Evolutionary conservation across 352 stramenopile species (phyloP), one percentile per base, ranked within the genome.

Genomic region (Pythium vanterpoolii): DNA sequence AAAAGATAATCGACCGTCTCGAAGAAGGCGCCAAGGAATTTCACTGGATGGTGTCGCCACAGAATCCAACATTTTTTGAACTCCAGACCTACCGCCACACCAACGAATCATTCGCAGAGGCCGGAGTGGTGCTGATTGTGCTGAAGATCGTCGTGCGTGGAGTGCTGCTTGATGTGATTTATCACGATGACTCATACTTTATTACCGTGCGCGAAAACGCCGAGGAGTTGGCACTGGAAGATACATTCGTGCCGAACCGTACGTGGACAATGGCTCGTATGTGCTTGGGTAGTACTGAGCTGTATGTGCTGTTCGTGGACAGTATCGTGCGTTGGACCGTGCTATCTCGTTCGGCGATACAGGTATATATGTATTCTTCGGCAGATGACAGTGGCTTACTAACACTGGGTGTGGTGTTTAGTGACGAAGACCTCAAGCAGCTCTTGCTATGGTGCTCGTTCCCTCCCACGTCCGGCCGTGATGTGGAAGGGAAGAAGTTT

Each of bases 141-240:
- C 86, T 89, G 73, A 89, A 89, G 42, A 67, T 86, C 5, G 77
- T 87, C 21, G 65, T 89, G n/a, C 71, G 79, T 4, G 79, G 66
- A 0, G 79, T 89, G 44, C 49, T 87, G n/a, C 60, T 89, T 0
- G 77, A 89, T 39, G 64, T 87, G 5, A 68, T 87, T 21, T 87
- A 82, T 63, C 70, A 66, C n/a, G 60, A 67, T 18, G 69, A 86
- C 65, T 89, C 77, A 64, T 87, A 89, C 40, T 87, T 76, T 9
- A 69, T 74, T 19, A 76, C 76, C 16, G 43, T 89, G 23, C 64
- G 77, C 11, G 79, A 85, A 4, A 87, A 86, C 19, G 48, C 43
- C 1, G 66, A 82, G 4, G 75, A 89, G 36, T 60, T 89, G 13
- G 67, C 77, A 18, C 70, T 89, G 0, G 73, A 86, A 43, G 79